Base-by-base conservation (phyloP, 106 monocot species). In the Apostasia shenzhenica region DNA sequence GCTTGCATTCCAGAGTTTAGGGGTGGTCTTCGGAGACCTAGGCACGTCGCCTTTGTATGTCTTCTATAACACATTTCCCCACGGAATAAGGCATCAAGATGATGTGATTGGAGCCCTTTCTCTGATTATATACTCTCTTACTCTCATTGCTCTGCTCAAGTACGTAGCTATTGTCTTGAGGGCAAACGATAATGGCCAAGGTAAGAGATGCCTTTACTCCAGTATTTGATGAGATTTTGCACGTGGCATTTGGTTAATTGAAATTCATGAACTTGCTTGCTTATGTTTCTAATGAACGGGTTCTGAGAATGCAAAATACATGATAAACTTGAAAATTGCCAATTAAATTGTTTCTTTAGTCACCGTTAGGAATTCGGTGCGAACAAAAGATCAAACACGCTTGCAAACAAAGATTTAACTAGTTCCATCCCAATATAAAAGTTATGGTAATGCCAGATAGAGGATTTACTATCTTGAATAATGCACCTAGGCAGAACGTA, bases 41-140 rank as follows among this genome's bases (percentile, higher is more conserved):
- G 95, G 95, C 2, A 97, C 95, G 47, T 92, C 92, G 12, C 95
- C 95, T 10, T 55, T 97, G 61, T 97, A 97, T 69, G 95, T 97
- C 43, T 97, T 97, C 68, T 85, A 85, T 72, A 97, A 92, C 61
- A 82, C 84, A 61, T 97, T 97, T 79, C 84, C 95, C 56, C 55
- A 81, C 49, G 88, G 84, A 50, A 70, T 97, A 51, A 65, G 84
- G 5, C 84, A 97, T 79, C 53, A 66, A 6, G 95, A 97, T 43
- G 91, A 92, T 61, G 63, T 97, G 51, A 77, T 97, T 66, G 95
- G 95, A 75, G 95, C 95, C 61, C 95, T 97, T 75, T 97, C 92
- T 57, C 73, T 97, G 70, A 92, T 97, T 53, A 97, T 97, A 66
- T 97, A 97, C 75, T 84, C 95, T 8, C 78, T 97, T 5, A 92